Percentiles rank a stretch among this genome's conserved stretches.
Evolutionary conservation across 2,329 filamentous ascomycete species (phyloP).

Genomic region (Pyricularia pennisetigena): DNA sequence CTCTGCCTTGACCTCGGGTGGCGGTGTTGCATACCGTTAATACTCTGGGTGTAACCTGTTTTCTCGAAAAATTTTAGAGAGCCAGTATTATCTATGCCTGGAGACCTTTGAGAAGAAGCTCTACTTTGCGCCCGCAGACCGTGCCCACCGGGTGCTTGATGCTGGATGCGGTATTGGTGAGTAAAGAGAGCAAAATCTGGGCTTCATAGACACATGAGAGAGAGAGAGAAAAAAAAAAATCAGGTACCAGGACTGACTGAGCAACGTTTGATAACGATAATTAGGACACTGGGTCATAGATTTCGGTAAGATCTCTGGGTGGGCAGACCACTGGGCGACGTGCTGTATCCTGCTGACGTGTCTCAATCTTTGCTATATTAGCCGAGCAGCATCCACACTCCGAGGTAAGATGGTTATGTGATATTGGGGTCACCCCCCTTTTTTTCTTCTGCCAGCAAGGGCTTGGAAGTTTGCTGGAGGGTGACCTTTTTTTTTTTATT

Average conservation of each 20-base stretch:
- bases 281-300: slow-evolving; percentile 18
- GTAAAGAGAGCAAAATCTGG: neutral
- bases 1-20: neutral
- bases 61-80: slow-evolving; percentile 12
- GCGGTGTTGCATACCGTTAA: neutral
- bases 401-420: slow-evolving; percentile 9
- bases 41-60: neutral
- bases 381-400: slow-evolving; percentile 16
- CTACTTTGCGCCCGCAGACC: slow-evolving; percentile 29
- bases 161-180: slow-evolving; percentile 38
- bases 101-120: slow-evolving; percentile 23
- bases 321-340: neutral
- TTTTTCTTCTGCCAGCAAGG: neutral
- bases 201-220: too few relatives aligned
- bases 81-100: slow-evolving; percentile 26
- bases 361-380: slow-evolving; percentile 4
- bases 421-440: neutral
- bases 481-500: too few relatives aligned
- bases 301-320: slow-evolving; percentile 14
- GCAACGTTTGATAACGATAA: neutral
- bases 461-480: neutral
- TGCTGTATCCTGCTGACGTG: neutral
- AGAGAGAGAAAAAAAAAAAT: neutral
- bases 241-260: neutral
- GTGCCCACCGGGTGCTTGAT: slow-evolving; percentile 33